A percentile compares a stretch with the other conserved stretches of the same genome.
phyloP scores from a whole-genome alignment of 306 rosid genomes.

The Lablab purpureus region DNA sequence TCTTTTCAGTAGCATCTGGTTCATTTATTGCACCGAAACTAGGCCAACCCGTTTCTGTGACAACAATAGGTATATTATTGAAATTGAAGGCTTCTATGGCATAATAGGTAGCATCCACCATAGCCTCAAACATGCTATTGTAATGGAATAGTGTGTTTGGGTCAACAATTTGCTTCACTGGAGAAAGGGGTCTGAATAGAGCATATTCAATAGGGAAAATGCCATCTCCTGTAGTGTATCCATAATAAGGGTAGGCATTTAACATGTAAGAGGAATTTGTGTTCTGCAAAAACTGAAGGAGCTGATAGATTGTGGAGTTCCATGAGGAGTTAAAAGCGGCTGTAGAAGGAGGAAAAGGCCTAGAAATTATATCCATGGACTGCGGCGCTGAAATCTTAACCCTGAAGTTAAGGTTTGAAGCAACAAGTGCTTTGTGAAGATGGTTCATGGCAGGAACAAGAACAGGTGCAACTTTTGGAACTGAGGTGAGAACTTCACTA shows the following conservation, averaged over 20 bases:
- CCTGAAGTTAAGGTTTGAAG: conserved; percentile 74
- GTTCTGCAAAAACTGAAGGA: conserved; percentile 80
- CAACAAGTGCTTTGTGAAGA: conserved; percentile 81
- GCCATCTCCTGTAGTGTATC: conserved; percentile 75
- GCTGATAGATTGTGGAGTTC: conserved; percentile 71
- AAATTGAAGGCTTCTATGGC: conserved; percentile 76
- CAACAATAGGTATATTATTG: conserved; percentile 72
- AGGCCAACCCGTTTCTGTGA: conserved; percentile 95
- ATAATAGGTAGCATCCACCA: conserved; percentile 92
- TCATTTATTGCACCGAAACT: conserved; percentile 77
- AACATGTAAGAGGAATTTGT: conserved; percentile 84
- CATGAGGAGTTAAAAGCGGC: conserved; percentile 77
- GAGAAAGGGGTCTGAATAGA: conserved; percentile 74
- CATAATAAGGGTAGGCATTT: conserved; percentile 79
- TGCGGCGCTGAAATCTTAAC: conserved; percentile 87
- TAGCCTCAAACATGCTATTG: conserved; percentile 91
- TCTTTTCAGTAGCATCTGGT: conserved; percentile 76
- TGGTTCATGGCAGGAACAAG: conserved; percentile 86
- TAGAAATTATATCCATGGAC: conserved; percentile 81
- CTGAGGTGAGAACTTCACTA: conserved; percentile 79
- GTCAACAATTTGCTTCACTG: conserved; percentile 91
- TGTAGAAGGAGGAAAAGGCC: conserved; percentile 87
- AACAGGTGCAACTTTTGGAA: conserved; percentile 79
- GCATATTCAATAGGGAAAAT: conserved; percentile 92
- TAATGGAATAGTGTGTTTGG: conserved; percentile 87